These are phyloP conservation scores for Thozetella sp. DNA, from an alignment of 495 filamentous ascomycete species.

Conservation along the genomic window DNA sequence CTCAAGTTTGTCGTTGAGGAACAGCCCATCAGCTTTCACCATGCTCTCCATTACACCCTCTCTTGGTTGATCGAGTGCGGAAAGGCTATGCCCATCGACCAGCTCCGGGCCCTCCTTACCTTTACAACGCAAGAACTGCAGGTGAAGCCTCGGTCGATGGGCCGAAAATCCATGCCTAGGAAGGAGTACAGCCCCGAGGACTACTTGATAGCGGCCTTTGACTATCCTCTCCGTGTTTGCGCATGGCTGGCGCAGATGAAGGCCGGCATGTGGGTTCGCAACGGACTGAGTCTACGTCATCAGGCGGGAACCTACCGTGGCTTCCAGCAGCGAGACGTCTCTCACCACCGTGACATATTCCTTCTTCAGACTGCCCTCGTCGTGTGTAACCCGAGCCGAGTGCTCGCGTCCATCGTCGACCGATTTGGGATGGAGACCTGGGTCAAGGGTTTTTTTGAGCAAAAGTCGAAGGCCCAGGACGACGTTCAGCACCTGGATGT, in stretches of 20 bases:
- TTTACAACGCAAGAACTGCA: slow-evolving; percentile 63
- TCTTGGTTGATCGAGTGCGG: slow-evolving; percentile 95
- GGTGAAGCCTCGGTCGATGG: slow-evolving; percentile 57
- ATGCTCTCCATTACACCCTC: slow-evolving; percentile 94
- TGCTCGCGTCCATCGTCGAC: slow-evolving; percentile 89
- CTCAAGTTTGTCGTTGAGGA: slow-evolving; percentile 87
- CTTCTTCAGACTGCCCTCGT: slow-evolving; percentile 89
- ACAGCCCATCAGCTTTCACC: slow-evolving; percentile 95
- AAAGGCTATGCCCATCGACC: slow-evolving; percentile 67
- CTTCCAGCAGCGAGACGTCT: slow-evolving; percentile 83
- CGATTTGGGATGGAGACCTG: slow-evolving; percentile 89
- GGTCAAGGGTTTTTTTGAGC: slow-evolving; percentile 79
- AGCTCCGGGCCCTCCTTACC: slow-evolving; percentile 65
- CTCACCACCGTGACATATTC: slow-evolving; percentile 94
- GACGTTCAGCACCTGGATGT: slow-evolving; percentile 87
- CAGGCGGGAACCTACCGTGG: slow-evolving; percentile 92
- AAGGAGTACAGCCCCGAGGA: slow-evolving; percentile 65
- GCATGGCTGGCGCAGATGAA: slow-evolving; percentile 98
- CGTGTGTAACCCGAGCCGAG: slow-evolving; percentile 78
- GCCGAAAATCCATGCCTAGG: slow-evolving; percentile 50
- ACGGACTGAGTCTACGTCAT: slow-evolving; percentile 92
- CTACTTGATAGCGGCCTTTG: slow-evolving; percentile 83
- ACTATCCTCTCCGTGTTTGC: slow-evolving; percentile 90
- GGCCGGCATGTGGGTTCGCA: slow-evolving; percentile 97
- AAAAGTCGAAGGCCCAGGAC: slow-evolving; percentile 68